Base-by-base conservation (phyloP, 768 basidiomycete species). In the Cantharellus anzutake region DNA sequence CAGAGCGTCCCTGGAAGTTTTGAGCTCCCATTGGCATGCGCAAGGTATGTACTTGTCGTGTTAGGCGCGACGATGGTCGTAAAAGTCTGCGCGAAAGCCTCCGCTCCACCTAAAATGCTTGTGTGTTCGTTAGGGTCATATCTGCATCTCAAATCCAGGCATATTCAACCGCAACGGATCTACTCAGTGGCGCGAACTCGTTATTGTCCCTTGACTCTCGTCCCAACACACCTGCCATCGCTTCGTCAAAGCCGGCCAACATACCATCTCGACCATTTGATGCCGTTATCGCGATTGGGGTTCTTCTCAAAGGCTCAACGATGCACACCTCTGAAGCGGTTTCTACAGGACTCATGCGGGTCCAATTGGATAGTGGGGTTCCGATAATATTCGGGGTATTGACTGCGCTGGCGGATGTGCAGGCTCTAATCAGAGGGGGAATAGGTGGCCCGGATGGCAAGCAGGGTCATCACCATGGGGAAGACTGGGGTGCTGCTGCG, bases 311-410 rank as follows among this genome's bases (percentile, higher is more conserved):
- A 70, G 94, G 96, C 58, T 76, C 81, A 0, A 98, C 96, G 16
- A 96, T 96, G 91, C 96, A 99, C 77, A 99, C 98, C 70, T 87
- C 80, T 71, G 91, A 97, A 66, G 80, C 82, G 62, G 93, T 97
- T 61, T 82, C 90, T 48, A 86, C 97, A 66, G 92, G 83, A 51
- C 75, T 99, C 64, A 99, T 98, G 96, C 80, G 79, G 66, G 81
- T 97, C 29, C 91, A 94, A 72, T 74, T 97, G 65, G 94, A 98
- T 71, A 83, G 86, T 1, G 91, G 91, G 14, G 80, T 87, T 34
- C 96, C 96, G 0, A 87, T 98, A 66, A 84, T 99, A 65, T 98
- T 98, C 70, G 96, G 96, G 48, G 91, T 99, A 37, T 73, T 99
- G 68, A 99, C 93, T 20, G 88, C 82, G 51, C 77, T 98, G 64